A percentile compares a stretch with the other conserved stretches of the same genome.
Conservation (phyloP, 2,329 filamentous ascomycete species). For the Colletotrichum trifolii region DNA sequence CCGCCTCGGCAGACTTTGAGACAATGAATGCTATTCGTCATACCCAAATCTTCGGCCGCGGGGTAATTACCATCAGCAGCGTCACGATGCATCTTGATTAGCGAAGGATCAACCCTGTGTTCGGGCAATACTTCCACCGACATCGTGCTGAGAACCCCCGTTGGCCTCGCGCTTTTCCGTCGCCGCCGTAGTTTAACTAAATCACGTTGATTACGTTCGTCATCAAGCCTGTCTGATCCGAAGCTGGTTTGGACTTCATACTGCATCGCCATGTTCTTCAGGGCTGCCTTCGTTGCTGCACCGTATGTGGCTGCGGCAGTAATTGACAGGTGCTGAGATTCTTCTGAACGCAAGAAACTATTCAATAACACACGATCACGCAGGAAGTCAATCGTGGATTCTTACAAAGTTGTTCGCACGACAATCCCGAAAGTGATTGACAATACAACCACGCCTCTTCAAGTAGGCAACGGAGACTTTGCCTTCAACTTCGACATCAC, state of each 20-base stretch:
- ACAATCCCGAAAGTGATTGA: neutral
- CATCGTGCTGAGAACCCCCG: neutral
- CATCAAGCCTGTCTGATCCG: too few relatives aligned
- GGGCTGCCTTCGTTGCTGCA: neutral
- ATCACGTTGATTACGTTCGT: too few relatives aligned
- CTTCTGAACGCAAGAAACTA: too few relatives aligned
- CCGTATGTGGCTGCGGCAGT: neutral
- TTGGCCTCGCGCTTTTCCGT: too few relatives aligned
- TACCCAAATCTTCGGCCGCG: too few relatives aligned
- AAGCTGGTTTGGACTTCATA: too few relatives aligned
- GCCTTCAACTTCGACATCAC: conserved; percentile 59
- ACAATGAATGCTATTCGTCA: too few relatives aligned
- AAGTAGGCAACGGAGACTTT: conserved; percentile 62
- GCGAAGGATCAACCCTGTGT: conserved; percentile 7
- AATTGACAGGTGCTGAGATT: conserved; percentile 1
- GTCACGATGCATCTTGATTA: neutral
- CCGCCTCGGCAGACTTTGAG: too few relatives aligned
- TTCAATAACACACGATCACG: too few relatives aligned
- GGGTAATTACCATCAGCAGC: too few relatives aligned
- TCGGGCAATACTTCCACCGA: conserved; percentile 17
- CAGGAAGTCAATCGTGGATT: conserved; percentile 1
- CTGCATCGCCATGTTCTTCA: neutral
- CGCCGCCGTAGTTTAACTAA: too few relatives aligned
- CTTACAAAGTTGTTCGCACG: conserved; percentile 4
- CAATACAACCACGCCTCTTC: conserved; percentile 43